A percentile compares a stretch with the other conserved stretches of the same genome.
Evolutionary conservation across 1,284 basidiomycete genomes (phyloP).

Genomic region (Cutaneotrichosporon dermatis): DNA sequence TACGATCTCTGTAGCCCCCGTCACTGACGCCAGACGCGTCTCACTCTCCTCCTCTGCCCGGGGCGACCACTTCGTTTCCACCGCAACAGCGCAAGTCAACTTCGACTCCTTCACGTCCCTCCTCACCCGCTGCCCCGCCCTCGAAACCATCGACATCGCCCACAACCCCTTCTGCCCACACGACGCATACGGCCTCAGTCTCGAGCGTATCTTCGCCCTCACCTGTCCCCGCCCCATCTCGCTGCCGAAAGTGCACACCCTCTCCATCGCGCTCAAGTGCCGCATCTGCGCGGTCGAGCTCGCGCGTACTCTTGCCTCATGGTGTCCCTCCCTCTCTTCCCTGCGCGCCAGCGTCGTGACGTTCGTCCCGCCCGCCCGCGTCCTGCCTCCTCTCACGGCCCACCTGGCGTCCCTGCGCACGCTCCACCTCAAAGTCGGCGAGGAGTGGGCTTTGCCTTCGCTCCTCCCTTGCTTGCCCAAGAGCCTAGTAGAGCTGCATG

Average conservation of each 20-base stretch:
- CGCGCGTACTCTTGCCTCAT: not conserved
- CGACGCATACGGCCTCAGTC: conserved; percentile 2
- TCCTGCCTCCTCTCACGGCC: not conserved
- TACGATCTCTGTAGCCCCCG: not conserved
- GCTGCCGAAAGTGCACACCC: not conserved
- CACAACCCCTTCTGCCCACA: conserved; percentile 9
- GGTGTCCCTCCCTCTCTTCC: not conserved
- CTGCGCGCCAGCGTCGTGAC: not conserved
- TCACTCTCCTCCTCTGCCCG: not conserved
- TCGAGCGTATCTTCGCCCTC: not conserved
- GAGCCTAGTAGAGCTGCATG: conserved; percentile 3
- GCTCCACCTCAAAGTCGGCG: conserved; percentile 5
- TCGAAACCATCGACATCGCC: not conserved
- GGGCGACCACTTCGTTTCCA: not conserved
- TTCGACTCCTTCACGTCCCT: not conserved
- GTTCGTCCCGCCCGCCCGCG: not conserved
- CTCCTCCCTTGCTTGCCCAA: not conserved
- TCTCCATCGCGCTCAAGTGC: conserved; percentile 4
- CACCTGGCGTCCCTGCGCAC: not conserved
- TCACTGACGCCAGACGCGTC: conserved; percentile 1
- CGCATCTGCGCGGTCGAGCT: conserved; percentile 2
- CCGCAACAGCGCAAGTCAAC: not conserved
- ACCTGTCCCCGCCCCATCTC: not conserved
- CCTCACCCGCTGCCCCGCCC: not conserved
- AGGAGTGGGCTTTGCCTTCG: not conserved